Percentiles rank a stretch among this genome's conserved stretches.
phyloP scores from a whole-genome alignment of 192 early-diverging fungal species.

The Entophlyctis luteolus region DNA sequence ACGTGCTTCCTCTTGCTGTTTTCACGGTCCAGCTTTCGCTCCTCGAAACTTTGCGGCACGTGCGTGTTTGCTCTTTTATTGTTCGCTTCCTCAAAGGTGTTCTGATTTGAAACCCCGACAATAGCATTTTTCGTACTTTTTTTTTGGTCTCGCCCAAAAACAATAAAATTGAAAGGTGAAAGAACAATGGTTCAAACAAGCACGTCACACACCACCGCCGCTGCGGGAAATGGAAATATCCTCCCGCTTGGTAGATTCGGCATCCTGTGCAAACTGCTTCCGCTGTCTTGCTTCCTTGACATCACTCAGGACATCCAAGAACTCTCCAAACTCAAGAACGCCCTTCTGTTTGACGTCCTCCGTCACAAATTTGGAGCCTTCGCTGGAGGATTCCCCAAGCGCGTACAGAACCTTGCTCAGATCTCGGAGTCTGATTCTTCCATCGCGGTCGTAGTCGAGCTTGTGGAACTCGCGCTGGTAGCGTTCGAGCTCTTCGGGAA shows the following conservation, averaged over 20 bases:
- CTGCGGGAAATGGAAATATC: not conserved
- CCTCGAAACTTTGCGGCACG: too few relatives aligned
- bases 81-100: too few relatives aligned
- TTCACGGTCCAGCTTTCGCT: too few relatives aligned
- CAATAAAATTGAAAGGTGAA: too few relatives aligned
- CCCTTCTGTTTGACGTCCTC: constrained; percentile 45
- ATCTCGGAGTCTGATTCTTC: constrained; percentile 52
- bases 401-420: constrained; percentile 47
- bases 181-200: too few relatives aligned
- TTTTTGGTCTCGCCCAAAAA: too few relatives aligned
- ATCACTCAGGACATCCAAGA: constrained; percentile 55
- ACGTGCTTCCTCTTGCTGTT: too few relatives aligned
- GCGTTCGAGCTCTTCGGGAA: constrained; percentile 56
- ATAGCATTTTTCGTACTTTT: too few relatives aligned
- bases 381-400: constrained; percentile 41
- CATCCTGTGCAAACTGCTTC: not conserved
- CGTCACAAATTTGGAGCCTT: constrained; percentile 28
- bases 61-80: too few relatives aligned
- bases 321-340: constrained; percentile 66
- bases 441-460: constrained; percentile 54
- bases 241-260: not conserved
- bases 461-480: constrained; percentile 57
- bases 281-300: not conserved
- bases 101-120: too few relatives aligned
- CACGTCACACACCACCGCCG: constrained; percentile 24